phyloP scores from a whole-genome alignment of 1,284 basidiomycete genomes.

The Golubevia pallescens region DNA sequence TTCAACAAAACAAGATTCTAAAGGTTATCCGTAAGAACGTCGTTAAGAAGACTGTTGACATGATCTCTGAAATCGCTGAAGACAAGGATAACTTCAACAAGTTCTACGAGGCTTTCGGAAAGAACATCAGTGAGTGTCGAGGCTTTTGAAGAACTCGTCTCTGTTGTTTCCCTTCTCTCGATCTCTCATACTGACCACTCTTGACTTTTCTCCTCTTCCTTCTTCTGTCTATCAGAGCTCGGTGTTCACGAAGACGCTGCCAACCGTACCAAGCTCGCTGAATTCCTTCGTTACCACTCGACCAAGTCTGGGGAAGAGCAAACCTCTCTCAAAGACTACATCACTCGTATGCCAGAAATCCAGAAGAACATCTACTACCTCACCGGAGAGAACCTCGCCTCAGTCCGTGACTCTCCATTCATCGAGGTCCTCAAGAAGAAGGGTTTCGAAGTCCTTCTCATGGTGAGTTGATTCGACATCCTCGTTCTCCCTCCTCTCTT shows the following conservation, averaged over 20 bases:
- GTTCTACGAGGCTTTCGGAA: conserved; percentile 82
- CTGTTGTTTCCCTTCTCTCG: background rate
- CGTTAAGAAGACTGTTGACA: conserved; percentile 96
- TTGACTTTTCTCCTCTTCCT: no score
- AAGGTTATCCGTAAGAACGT: conserved; percentile 89
- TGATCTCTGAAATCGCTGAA: conserved; percentile 95
- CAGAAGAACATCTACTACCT: conserved; percentile 97
- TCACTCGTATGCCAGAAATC: conserved; percentile 98
- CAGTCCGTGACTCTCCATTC: conserved; percentile 95
- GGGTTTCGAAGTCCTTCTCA: conserved; percentile 96
- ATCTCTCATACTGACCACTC: no score
- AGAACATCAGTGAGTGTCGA: conserved; percentile 46
- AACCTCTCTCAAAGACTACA: conserved; percentile 98
- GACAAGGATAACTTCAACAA: conserved; percentile 99
- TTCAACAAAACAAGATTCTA: conserved; percentile 99
- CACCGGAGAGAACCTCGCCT: conserved; percentile 93
- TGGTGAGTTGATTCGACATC: no score
- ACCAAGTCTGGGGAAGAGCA: conserved; percentile 93
- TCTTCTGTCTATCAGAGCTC: conserved; percentile 68
- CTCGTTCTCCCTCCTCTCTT: background rate
- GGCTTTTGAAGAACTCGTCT: background rate
- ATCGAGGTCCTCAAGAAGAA: conserved; percentile 99
- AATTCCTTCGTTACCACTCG: conserved; percentile 98
- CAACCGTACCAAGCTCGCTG: conserved; percentile 98
- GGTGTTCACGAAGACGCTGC: conserved; percentile 99